These are phyloP conservation scores for Ramichloridium luteum DNA, from an alignment of 2,329 filamentous ascomycete species.

Conservation along the genomic window DNA sequence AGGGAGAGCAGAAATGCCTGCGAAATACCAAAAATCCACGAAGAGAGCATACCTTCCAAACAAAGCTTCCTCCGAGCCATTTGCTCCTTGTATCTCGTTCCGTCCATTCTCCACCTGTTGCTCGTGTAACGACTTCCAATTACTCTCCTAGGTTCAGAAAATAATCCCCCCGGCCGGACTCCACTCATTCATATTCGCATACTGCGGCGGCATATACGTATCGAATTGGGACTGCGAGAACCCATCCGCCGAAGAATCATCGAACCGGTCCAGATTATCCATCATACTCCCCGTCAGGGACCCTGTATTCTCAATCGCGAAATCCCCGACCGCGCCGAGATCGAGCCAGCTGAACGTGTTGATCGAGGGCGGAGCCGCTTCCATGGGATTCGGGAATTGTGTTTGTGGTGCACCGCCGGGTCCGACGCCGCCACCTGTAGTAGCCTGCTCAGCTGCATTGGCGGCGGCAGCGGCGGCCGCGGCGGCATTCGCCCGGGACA, in stretches of 20 bases:
- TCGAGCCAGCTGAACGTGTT: constrained; percentile 52
- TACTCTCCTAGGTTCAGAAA: constrained; percentile 16
- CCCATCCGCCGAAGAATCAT: constrained; percentile 19
- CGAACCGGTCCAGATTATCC: constrained; percentile 19
- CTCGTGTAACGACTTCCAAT: too few relatives aligned
- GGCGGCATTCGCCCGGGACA: constrained; percentile 3
- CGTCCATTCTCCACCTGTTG: too few relatives aligned
- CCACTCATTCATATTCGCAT: constrained; percentile 16
- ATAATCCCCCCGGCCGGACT: constrained; percentile 18
- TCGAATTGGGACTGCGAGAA: constrained; percentile 20
- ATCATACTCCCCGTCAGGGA: constrained; percentile 16
- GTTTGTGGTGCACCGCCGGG: constrained; percentile 17
- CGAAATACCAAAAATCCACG: too few relatives aligned
- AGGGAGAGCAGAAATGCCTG: too few relatives aligned
- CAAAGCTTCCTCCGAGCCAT: too few relatives aligned
- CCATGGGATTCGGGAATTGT: constrained; percentile 18
- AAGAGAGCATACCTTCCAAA: too few relatives aligned
- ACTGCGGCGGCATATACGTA: constrained; percentile 18
- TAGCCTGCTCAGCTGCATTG: background rate
- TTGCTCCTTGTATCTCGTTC: too few relatives aligned
- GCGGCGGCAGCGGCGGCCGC: background rate
- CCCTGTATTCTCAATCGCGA: constrained; percentile 28
- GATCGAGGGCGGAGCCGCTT: constrained; percentile 23
- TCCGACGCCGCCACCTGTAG: constrained; percentile 1
- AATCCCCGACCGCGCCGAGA: constrained; percentile 47